These are phyloP conservation scores for Entamoeba moshkovskii DNA, from an alignment of 208 protist genomes.

Conservation along the genomic window DNA sequence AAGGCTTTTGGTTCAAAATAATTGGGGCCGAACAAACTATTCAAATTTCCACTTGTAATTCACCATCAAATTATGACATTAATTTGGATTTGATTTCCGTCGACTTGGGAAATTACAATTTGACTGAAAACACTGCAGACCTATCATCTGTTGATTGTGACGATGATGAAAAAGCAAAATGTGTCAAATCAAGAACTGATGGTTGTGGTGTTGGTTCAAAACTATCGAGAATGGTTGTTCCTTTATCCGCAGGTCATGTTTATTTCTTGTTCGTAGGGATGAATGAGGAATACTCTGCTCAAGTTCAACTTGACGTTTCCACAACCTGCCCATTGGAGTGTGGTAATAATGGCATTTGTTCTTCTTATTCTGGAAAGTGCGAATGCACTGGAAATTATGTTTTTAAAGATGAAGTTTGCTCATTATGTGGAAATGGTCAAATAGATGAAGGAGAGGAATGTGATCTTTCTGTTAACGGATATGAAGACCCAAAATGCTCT, in stretches of 20 bases:
- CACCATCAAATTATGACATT: neutral
- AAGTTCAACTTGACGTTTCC: neutral
- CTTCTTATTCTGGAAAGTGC: neutral
- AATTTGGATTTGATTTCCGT: neutral
- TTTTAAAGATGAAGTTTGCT: neutral
- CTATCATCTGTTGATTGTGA: neutral
- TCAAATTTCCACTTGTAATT: neutral
- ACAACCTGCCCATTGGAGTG: neutral
- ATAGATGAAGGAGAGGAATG: neutral
- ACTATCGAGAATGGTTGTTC: neutral
- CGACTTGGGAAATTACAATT: neutral
- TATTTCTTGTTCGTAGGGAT: neutral
- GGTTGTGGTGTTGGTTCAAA: neutral
- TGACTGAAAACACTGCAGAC: neutral
- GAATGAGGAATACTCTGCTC: neutral
- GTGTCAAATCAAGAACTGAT: neutral
- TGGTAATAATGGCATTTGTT: neutral
- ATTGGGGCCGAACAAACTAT: neutral
- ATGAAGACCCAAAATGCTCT: neutral
- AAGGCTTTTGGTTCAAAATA: neutral
- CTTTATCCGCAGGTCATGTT: neutral
- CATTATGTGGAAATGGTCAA: neutral
- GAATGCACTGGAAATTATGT: neutral
- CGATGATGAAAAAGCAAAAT: neutral
- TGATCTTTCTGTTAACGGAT: neutral